Evolutionary conservation across 2,329 filamentous ascomycete genomes (phyloP).

Genomic region (Cadophora gregata): DNA sequence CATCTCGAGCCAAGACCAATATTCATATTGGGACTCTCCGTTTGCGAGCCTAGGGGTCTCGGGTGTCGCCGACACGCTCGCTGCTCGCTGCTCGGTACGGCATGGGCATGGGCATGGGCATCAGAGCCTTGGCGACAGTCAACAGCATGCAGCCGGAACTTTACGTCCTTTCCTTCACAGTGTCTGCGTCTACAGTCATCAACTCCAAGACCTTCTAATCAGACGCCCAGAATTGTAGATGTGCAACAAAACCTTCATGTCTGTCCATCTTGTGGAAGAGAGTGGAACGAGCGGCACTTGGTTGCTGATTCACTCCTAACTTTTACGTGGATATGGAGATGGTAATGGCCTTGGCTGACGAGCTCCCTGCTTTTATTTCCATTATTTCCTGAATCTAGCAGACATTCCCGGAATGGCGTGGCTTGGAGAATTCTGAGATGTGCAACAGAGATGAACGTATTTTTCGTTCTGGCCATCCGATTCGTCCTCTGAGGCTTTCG

Average conservation of each 20-base stretch:
- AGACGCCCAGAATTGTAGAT: slow-evolving; percentile 3
- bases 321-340: background rate
- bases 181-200: slow-evolving; percentile 1
- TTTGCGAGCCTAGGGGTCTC: too few species aligned
- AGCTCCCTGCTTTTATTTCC: background rate
- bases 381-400: background rate
- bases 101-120: background rate
- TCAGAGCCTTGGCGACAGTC: background rate
- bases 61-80: background rate
- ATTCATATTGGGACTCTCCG: background rate
- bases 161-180: background rate
- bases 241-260: background rate
- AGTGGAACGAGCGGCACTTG: too few species aligned
- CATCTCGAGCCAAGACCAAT: background rate
- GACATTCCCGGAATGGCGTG: background rate
- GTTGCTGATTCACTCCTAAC: too few species aligned
- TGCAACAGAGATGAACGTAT: background rate
- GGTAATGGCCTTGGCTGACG: background rate
- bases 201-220: slow-evolving; percentile 11
- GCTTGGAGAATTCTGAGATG: background rate
- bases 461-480: background rate
- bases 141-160: background rate
- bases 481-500: background rate
- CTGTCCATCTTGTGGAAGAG: background rate
- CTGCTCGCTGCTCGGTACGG: background rate